These are phyloP conservation scores for Colletotrichum camelliae DNA, from an alignment of 2,329 filamentous ascomycete genomes.

Conservation along the genomic window DNA sequence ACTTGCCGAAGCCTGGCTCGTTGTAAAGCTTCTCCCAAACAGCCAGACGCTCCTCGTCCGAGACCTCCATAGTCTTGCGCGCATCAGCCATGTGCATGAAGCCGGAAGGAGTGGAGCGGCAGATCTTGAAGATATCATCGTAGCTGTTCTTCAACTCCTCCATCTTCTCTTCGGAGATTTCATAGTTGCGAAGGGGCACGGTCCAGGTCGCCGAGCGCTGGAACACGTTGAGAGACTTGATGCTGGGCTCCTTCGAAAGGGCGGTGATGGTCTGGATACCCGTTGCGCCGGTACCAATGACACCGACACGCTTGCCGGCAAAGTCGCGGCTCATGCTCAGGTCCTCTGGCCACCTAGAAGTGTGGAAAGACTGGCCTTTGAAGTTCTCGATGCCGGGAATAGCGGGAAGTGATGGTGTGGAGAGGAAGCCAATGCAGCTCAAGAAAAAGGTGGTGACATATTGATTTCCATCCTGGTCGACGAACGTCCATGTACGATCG, in stretches of 20 bases:
- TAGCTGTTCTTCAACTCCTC: slow-evolving; percentile 39
- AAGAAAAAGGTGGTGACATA: not conserved
- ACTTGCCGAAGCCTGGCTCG: slow-evolving; percentile 41
- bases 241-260: slow-evolving; percentile 25
- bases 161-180: slow-evolving; percentile 40
- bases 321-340: slow-evolving; percentile 14
- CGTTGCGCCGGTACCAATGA: slow-evolving; percentile 38
- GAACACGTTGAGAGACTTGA: slow-evolving; percentile 37
- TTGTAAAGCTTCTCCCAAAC: slow-evolving; percentile 45
- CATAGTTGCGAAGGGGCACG: slow-evolving; percentile 41
- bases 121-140: slow-evolving; percentile 32
- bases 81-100: slow-evolving; percentile 33
- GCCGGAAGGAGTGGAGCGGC: slow-evolving; percentile 28
- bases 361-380: slow-evolving; percentile 22
- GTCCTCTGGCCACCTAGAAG: slow-evolving; percentile 23
- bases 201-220: slow-evolving; percentile 40
- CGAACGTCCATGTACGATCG: not conserved
- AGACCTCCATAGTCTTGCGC: slow-evolving; percentile 33
- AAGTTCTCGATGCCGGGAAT: slow-evolving; percentile 30
- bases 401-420: slow-evolving; percentile 36
- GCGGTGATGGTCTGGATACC: slow-evolving; percentile 35
- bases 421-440: slow-evolving; percentile 25
- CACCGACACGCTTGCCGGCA: slow-evolving; percentile 29
- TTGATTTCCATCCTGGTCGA: not conserved
- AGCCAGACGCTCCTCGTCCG: slow-evolving; percentile 37